These are phyloP conservation scores for Mycena vulgaris DNA, from an alignment of 768 basidiomycete species.

Conservation along the genomic window DNA sequence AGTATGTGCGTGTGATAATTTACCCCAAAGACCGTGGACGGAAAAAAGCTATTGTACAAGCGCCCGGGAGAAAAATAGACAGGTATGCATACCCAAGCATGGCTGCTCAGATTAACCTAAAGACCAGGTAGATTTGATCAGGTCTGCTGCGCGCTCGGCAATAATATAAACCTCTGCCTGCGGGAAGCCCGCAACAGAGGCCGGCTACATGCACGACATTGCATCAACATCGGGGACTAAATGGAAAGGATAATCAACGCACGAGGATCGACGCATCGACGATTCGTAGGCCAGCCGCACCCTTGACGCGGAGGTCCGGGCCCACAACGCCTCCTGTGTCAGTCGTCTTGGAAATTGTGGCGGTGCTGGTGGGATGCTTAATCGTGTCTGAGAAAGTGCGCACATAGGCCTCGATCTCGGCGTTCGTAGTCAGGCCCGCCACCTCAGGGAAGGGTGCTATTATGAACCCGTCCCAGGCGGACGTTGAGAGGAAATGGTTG, in stretches of 20 bases:
- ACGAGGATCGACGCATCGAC: conserved; percentile 36
- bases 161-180: conserved; percentile 3
- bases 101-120: no score
- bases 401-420: conserved; percentile 22
- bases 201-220: neutral
- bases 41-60: no score
- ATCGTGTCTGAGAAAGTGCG: conserved; percentile 16
- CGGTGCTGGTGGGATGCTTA: conserved; percentile 26
- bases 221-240: neutral
- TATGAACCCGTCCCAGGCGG: conserved; percentile 24
- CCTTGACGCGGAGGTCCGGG: conserved; percentile 26
- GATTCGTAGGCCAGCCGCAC: conserved; percentile 16
- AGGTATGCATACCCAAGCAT: no score
- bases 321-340: conserved; percentile 30
- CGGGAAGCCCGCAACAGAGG: neutral
- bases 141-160: conserved; percentile 1
- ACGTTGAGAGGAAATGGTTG: conserved; percentile 16
- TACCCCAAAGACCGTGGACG: no score
- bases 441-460: neutral
- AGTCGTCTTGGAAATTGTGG: conserved; percentile 13
- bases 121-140: neutral
- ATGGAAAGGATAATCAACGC: neutral
- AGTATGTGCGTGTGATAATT: no score
- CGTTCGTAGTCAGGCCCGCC: conserved; percentile 19
- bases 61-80: no score